These are phyloP conservation scores for Tuber brumale DNA, from an alignment of 495 filamentous ascomycete species.

Conservation along the genomic window DNA sequence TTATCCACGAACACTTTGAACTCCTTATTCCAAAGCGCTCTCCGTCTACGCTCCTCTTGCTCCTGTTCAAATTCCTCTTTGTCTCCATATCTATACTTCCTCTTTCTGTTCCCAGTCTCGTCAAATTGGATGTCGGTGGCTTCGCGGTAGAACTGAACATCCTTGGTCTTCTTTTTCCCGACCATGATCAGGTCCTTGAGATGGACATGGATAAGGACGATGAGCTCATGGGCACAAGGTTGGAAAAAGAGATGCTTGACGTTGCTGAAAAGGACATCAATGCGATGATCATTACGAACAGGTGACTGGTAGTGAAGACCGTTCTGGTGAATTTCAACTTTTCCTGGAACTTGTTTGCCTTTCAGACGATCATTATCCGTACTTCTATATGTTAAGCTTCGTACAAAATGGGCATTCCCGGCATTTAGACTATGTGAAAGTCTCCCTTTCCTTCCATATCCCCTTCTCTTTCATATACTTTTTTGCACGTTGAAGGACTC, in stretches of 20 bases:
- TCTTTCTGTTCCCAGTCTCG: conserved; percentile 94
- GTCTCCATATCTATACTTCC: conserved; percentile 96
- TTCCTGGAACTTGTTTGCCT: too few relatives aligned
- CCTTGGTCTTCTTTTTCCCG: conserved; percentile 96
- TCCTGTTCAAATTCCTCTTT: conserved; percentile 98
- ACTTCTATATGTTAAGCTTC: too few relatives aligned
- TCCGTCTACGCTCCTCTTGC: conserved; percentile 86
- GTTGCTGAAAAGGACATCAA: conserved; percentile 97
- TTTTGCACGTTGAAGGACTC: too few relatives aligned
- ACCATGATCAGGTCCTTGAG: conserved; percentile 97
- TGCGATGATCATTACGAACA: conserved; percentile 65
- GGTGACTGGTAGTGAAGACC: conserved; percentile 93
- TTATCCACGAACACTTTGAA: conserved; percentile 98
- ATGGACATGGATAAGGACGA: conserved; percentile 96
- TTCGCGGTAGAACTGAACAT: conserved; percentile 97
- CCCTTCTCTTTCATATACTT: too few relatives aligned
- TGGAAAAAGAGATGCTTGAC: conserved; percentile 99
- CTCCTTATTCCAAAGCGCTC: conserved; percentile 83
- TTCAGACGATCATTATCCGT: too few relatives aligned
- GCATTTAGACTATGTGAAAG: too few relatives aligned
- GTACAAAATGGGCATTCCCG: too few relatives aligned
- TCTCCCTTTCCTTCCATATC: too few relatives aligned
- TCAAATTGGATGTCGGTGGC: conserved; percentile 98
- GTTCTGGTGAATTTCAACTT: conserved; percentile 98
- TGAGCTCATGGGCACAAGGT: conserved; percentile 87